phyloP scores from a whole-genome alignment of 2,329 filamentous ascomycete genomes.

The Trichothecium roseum region DNA sequence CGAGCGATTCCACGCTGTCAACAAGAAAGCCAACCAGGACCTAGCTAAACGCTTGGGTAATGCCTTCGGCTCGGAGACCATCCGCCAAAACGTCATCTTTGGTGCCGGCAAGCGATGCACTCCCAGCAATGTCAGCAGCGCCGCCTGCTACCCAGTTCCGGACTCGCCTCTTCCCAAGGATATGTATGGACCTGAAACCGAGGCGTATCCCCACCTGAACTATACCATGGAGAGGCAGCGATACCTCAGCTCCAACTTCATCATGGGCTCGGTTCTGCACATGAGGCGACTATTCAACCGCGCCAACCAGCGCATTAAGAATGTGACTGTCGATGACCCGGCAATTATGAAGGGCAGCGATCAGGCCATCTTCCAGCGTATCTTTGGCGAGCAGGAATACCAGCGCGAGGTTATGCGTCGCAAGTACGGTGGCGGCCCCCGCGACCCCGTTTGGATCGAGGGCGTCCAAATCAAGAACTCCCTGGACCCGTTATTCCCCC shows the following conservation, averaged over 20 bases:
- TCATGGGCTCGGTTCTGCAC: conserved; percentile 14
- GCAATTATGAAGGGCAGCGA: conserved; percentile 11
- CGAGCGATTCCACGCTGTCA: conserved; percentile 13
- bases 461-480: conserved; percentile 9
- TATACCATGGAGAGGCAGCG: conserved; percentile 12
- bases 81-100: conserved; percentile 14
- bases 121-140: conserved; percentile 11
- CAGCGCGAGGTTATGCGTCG: conserved; percentile 18
- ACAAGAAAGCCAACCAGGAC: conserved; percentile 12
- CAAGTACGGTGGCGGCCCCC: conserved; percentile 9
- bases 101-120: conserved; percentile 16
- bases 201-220: conserved; percentile 2
- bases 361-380: conserved; percentile 17
- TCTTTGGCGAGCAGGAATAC: conserved; percentile 18
- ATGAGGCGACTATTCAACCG: conserved; percentile 12
- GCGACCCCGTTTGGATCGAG: conserved; percentile 7
- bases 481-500: conserved; percentile 13
- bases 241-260: conserved; percentile 15
- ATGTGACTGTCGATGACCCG: neutral
- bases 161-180: conserved; percentile 15
- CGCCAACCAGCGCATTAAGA: conserved; percentile 3
- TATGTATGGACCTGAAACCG: conserved; percentile 12
- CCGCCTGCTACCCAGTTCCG: conserved; percentile 16
- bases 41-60: conserved; percentile 13
- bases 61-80: conserved; percentile 10